Evolutionary conservation across 2,329 filamentous ascomycete species (phyloP).

Genomic region (Neonectria magnoliae): DNA sequence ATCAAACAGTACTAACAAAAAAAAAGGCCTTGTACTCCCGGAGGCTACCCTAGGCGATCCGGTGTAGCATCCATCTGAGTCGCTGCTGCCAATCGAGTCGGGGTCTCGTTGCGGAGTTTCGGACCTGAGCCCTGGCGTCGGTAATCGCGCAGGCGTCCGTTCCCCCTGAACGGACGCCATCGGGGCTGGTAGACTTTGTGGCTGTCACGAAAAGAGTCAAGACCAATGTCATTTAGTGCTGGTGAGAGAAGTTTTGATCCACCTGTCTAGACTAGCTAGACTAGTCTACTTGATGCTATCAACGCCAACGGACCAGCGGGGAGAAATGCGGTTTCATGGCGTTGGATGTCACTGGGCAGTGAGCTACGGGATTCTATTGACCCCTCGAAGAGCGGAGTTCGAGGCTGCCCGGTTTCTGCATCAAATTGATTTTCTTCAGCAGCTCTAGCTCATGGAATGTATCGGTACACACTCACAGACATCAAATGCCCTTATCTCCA

Average conservation of each 20-base stretch:
- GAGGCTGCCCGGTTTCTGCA: background rate
- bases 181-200: background rate
- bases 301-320: background rate
- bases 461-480: background rate
- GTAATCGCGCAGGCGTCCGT: background rate
- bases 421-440: background rate
- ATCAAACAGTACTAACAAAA: too few relatives aligned
- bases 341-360: background rate
- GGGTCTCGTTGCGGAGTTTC: background rate
- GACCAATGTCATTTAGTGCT: background rate
- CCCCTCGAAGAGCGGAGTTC: background rate
- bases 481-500: background rate
- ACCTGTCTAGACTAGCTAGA: background rate
- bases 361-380: background rate
- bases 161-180: too few relatives aligned
- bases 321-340: background rate
- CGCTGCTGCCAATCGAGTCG: background rate
- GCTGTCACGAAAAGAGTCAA: background rate
- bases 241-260: background rate
- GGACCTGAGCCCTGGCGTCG: background rate
- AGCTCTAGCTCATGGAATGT: background rate
- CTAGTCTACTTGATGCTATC: background rate
- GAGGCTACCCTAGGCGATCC: background rate
- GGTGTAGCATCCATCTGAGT: background rate
- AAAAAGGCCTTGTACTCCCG: background rate